phyloP scores from a whole-genome alignment of 2,329 filamentous ascomycete genomes.

The Coniochaeta hoffmannii region DNA sequence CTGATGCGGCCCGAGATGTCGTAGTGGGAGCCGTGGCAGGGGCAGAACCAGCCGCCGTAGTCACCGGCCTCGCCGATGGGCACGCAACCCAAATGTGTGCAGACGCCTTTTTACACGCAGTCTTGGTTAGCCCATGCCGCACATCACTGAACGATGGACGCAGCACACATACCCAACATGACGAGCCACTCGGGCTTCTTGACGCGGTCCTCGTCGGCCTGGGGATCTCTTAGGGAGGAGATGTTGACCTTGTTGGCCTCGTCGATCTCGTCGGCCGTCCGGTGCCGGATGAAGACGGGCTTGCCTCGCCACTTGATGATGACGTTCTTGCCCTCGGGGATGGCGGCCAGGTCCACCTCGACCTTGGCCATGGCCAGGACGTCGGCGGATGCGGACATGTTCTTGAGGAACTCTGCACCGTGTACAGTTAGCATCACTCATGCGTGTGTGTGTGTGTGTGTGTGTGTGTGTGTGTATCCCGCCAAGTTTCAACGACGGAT shows the following conservation, averaged over 20 bases:
- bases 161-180: slow-evolving; percentile 71
- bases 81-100: slow-evolving; percentile 98
- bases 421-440: background rate
- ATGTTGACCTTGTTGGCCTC: slow-evolving; percentile 88
- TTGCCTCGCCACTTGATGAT: slow-evolving; percentile 99
- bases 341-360: slow-evolving; percentile 84
- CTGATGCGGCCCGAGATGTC: slow-evolving; percentile 98
- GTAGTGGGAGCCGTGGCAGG: slow-evolving; percentile 99
- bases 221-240: slow-evolving; percentile 78
- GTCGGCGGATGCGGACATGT: slow-evolving; percentile 99
- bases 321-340: slow-evolving; percentile 99
- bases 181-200: slow-evolving; percentile 98
- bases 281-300: slow-evolving; percentile 99
- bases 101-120: too few relatives aligned
- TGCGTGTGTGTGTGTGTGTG: too few relatives aligned
- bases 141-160: too few relatives aligned
- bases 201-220: slow-evolving; percentile 85
- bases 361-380: slow-evolving; percentile 99
- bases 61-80: slow-evolving; percentile 98
- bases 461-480: too few relatives aligned
- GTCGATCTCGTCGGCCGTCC: slow-evolving; percentile 85
- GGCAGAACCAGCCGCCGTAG: slow-evolving; percentile 99
- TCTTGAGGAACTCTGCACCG: slow-evolving; percentile 87
- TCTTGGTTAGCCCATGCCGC: too few relatives aligned
- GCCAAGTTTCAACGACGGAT: too few relatives aligned